Conservation (phyloP, 2,329 filamentous ascomycete genomes). For the Lanzia echinophila region DNA sequence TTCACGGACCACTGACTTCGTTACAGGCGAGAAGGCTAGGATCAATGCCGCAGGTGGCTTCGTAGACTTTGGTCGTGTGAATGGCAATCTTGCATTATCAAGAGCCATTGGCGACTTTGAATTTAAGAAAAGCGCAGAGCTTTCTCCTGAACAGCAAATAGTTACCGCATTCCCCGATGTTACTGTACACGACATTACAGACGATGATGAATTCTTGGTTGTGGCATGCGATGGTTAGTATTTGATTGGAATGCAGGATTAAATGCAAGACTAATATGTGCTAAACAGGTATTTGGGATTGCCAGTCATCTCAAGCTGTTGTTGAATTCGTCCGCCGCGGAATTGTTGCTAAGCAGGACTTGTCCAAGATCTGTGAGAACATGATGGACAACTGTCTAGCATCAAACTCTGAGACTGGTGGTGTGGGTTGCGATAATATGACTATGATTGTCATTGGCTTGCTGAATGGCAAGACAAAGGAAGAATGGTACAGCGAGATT, state of each 20-base stretch:
- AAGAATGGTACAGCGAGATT: conserved; percentile 97
- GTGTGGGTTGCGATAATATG: conserved; percentile 99
- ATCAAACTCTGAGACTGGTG: conserved; percentile 95
- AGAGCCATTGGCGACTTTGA: conserved; percentile 98
- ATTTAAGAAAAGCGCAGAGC: conserved; percentile 98
- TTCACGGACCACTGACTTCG: conserved; percentile 21
- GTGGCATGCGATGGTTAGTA: conserved; percentile 83
- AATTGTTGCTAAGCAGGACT: conserved; percentile 91
- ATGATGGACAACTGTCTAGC: conserved; percentile 99
- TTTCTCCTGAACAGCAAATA: conserved; percentile 97
- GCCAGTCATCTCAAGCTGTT: conserved; percentile 95
- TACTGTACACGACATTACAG: conserved; percentile 78
- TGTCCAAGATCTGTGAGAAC: conserved; percentile 95
- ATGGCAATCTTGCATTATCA: conserved; percentile 93
- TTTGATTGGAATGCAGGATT: neutral
- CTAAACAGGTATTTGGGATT: conserved; percentile 90
- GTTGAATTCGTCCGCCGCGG: conserved; percentile 94
- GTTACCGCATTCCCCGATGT: conserved; percentile 97
- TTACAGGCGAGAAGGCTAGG: conserved; percentile 81
- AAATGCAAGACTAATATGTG: conserved; percentile 18
- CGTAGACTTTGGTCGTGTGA: conserved; percentile 96
- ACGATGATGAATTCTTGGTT: conserved; percentile 93
- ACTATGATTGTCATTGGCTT: conserved; percentile 91
- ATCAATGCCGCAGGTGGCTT: conserved; percentile 95
- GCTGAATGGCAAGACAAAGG: conserved; percentile 85